These are phyloP conservation scores for Lactifluus hygrophoroides DNA, from an alignment of 768 basidiomycete genomes.

Conservation along the genomic window DNA sequence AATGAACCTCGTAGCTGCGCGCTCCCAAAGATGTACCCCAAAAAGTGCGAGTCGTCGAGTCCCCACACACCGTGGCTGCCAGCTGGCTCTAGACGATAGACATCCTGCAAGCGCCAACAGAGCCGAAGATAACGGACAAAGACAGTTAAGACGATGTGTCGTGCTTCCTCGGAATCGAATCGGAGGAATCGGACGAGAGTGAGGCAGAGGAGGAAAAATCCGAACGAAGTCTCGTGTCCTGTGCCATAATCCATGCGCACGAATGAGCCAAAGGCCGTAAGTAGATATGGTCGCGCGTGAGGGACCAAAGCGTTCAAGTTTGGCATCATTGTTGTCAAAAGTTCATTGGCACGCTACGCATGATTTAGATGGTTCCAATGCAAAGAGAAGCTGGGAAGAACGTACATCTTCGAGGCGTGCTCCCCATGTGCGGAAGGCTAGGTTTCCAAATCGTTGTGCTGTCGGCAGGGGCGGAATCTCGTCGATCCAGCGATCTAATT, in stretches of 20 bases:
- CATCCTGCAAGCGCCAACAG: slow-evolving; percentile 80
- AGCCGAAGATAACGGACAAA: slow-evolving; percentile 73
- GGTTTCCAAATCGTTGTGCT: slow-evolving; percentile 86
- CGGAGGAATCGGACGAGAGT: slow-evolving; percentile 60
- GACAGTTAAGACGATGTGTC: slow-evolving; percentile 46
- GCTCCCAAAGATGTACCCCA: slow-evolving; percentile 87
- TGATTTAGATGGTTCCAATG: slow-evolving; percentile 3
- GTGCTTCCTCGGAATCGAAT: slow-evolving; percentile 53
- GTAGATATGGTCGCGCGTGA: slow-evolving; percentile 68
- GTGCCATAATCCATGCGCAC: slow-evolving; percentile 93
- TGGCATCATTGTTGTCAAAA: slow-evolving; percentile 44
- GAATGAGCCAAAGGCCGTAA: slow-evolving; percentile 84
- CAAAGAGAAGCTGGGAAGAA: not conserved
- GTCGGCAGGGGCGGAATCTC: slow-evolving; percentile 67
- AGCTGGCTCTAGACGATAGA: slow-evolving; percentile 88
- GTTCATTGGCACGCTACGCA: slow-evolving; percentile 42
- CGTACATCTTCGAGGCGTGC: slow-evolving; percentile 66
- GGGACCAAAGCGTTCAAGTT: slow-evolving; percentile 38
- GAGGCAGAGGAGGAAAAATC: slow-evolving; percentile 64
- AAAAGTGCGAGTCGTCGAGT: slow-evolving; percentile 83
- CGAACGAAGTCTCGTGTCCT: slow-evolving; percentile 90
- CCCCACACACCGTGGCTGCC: slow-evolving; percentile 99
- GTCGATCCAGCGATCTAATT: slow-evolving; percentile 66
- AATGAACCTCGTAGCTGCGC: slow-evolving; percentile 69
- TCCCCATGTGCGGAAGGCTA: slow-evolving; percentile 84